Base-by-base conservation (phyloP, 2,329 filamentous ascomycete genomes). In the Arthrobotrys sinensis region DNA sequence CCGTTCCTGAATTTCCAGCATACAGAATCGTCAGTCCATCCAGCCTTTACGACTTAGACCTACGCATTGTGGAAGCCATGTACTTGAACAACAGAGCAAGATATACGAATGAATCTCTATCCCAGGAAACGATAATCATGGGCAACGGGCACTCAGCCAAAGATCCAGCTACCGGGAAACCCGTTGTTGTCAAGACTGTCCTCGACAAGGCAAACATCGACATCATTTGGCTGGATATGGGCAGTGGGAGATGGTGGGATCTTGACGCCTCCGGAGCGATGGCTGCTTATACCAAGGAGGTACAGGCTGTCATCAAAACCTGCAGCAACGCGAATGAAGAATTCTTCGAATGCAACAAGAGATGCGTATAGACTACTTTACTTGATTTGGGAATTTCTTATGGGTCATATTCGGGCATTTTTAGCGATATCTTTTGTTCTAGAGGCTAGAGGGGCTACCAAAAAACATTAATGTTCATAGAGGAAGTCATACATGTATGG, bases 221-320 rank as follows among this genome's bases (percentile, higher is more conserved):
- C 11, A 45, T 78, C 36, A 21, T 78, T 5, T 78, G 75, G 75
- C 14, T 78, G n/a, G 75, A 78, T 24, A 78, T 78, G 75, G 75
- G 75, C 3, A 78, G 67, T 21, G 75, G 75, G 21, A 67, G 75
- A 43, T 78, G 75, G 75, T 78, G 75, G 75, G 75, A 78, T 43
- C 43, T 78, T 5, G 75, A 78, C 52, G 75, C 75, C 34, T 78
- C 75, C 14, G 75, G 75, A 0, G 68, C 62, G 32, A 78, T 78
- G 75, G 75, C 75, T n/a, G 5, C 12, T 16, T 78, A 78, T 36
- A 78, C 75, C 1, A 78, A 72, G 40, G 75, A 78, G 2, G 75
- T 78, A 3, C 75, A 67, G 46, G 28, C 53, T 34, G 38, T 32
- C 28, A 71, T 78, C 34, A 71, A 40, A 43, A n/a, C 40, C 6